Evolutionary conservation across 179 eudicot species (phyloP), one percentile per base, ranked within the genome.

Genomic region (Drosera spatulata): DNA sequence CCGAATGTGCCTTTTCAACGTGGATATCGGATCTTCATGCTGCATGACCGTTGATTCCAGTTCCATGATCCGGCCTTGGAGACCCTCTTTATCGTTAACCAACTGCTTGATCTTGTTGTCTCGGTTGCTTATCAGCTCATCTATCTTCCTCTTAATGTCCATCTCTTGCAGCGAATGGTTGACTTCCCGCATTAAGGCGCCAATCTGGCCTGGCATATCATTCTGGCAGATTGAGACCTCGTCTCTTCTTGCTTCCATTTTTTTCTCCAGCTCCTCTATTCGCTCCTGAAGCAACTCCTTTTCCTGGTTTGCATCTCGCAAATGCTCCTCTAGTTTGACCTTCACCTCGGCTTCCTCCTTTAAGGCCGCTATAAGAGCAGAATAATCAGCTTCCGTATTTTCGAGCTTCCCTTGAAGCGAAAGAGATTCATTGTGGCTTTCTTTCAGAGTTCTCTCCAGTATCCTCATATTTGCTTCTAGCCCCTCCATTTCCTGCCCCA

Each of bases 391-490:
- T 48, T 83, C 76, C 12, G 65, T 71, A 56, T 64, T 73, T 61
- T 79, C 72, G 10, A 83, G 61, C 22, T 81, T 79, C 56, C 22
- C 22, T 53, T 53, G 56, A 38, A 53, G 56, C 13, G 56, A 11
- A 14, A 53, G 9, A 53, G 22, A 53, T 38, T 53, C 33, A 43
- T 64, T 69, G 7, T 67, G 85, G 57, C 65, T 79, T 52, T 82
- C 75, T 74, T 77, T 68, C 73, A 85, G 2, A 61, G 60, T 60
- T 67, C 71, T 80, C 66, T 82, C 75, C 56, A 82, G 63, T 50
- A 72, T 79, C 44, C 37, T 46, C 39, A 15, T 66, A 38, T 56
- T 73, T 12, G 50, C 71, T 62, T 71, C 69, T 55, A 79, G 51
- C 45, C 33, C 14, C 42, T 72, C 75, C 58, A 75, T 69, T 38